Evolutionary conservation across 2,329 filamentous ascomycete species (phyloP).

Genomic region (Paraphaeosphaeria minitans): DNA sequence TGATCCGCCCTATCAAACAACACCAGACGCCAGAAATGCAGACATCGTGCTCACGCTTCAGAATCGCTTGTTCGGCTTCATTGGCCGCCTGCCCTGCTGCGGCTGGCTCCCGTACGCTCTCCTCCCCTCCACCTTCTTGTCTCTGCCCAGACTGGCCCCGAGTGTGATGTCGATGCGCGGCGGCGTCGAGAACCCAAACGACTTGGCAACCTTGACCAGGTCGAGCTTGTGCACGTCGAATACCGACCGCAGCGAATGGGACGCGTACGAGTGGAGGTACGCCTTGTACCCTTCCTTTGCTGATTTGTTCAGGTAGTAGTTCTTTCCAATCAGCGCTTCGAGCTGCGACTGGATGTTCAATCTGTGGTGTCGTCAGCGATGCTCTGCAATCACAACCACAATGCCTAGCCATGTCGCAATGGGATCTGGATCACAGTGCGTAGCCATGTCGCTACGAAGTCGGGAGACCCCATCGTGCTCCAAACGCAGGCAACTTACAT

Average conservation of each 20-base stretch:
- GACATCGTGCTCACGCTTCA: neutral
- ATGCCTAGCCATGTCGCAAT: neutral
- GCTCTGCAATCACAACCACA: neutral
- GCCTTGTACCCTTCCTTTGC: constrained; percentile 79
- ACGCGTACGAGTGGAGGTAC: constrained; percentile 94
- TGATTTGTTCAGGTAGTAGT: constrained; percentile 95
- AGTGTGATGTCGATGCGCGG: constrained; percentile 80
- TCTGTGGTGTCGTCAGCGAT: neutral
- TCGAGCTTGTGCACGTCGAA: constrained; percentile 85
- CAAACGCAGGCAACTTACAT: constrained; percentile 53
- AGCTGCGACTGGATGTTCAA: constrained; percentile 73
- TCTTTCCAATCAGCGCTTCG: constrained; percentile 90
- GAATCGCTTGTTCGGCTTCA: constrained; percentile 55
- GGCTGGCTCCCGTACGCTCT: constrained; percentile 81
- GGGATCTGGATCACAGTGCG: neutral
- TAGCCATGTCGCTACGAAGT: too few species aligned
- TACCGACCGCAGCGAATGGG: constrained; percentile 79
- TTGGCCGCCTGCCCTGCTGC: constrained; percentile 62
- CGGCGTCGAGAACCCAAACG: constrained; percentile 78
- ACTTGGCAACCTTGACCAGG: constrained; percentile 81
- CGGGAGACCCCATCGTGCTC: too few species aligned
- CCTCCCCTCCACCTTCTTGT: constrained; percentile 68
- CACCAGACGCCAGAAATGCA: neutral
- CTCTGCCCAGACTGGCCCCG: constrained; percentile 75
- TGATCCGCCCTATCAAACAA: neutral